Base-by-base conservation (phyloP, 441 rosid species). In the Gossypium gossypioides region DNA sequence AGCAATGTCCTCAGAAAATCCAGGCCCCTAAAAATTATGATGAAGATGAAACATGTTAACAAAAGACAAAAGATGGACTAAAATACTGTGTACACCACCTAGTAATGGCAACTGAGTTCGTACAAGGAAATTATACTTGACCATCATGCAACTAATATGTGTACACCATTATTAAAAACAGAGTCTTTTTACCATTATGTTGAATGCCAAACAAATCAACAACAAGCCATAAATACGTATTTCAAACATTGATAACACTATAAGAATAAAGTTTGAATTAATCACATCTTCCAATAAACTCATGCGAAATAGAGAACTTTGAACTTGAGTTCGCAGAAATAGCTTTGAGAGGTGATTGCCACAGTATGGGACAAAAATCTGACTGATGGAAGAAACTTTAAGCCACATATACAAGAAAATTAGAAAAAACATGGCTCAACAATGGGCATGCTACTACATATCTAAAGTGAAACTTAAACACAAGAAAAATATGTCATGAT, bases 1-100 rank as follows among this genome's bases (percentile, higher is more conserved):
- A 44, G 79, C 60, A 80, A 91, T 75, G 76, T 92, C 92, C 72
- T 85, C 88, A 18, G 85, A 81, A 76, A 72, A 72, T 48, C 80
- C 86, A 60, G 79, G 73, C 71, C 74, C 85, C 96, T 91, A 78
- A 51, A 71, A 34, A 65, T 62, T 56, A 74, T n/a, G 67, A 59
- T 22, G 61, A 27, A 29, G 57, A 58, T 16, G 66, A 32, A 68
- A 42, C 8, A 68, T 46, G 34, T 54, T 58, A 50, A 50, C 61
- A 27, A 0, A 55, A 69, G 48, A 56, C 4, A 24, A 74, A 55
- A 70, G 55, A 57, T n/a, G 54, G 21, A 40, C 52, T 24, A 71
- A 42, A 40, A 16, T 9, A 25, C 37, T 25, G 4, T 7, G n/a
- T 44, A 15, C 8, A 57, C 52, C 54, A 57, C 52, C 54, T 21